Evolutionary conservation across 768 basidiomycete genomes (phyloP), one percentile per base, ranked within the genome.

Genomic region (Paxillus rubicundulus): DNA sequence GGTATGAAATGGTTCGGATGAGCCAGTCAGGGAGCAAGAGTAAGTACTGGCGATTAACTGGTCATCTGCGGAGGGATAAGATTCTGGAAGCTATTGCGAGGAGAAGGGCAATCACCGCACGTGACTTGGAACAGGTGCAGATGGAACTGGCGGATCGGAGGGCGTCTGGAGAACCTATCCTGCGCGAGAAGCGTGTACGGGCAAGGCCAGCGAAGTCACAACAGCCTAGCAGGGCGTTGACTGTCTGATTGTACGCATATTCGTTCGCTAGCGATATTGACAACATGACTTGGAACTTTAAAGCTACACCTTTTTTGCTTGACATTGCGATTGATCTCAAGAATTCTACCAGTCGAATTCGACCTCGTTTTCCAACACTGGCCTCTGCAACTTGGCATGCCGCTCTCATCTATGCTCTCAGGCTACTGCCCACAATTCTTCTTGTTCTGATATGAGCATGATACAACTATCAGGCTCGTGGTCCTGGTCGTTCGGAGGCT

Each of bases 31-130:
- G 60, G 17, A 68, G 69, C 56, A 67, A 66, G 41, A 62, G 64
- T 10, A 21, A 18, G 40, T 37, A 34, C 1, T 78, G 76, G 74
- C 65, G 64, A 0, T 71, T 77, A 61, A 67, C 73, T 3, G 70
- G 73, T 14, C 70, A 70, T 30, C 64, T 72, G n/a, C 66, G 73
- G 47, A 70, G 79, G 47, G 73, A 77, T 40, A 78, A 81, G 58
- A 81, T 82, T 47, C 52, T 84, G 48, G 72, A 74, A 50, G 72
- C 73, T 42, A 78, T 84, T 36, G 76, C 81, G 40, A 71, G 69
- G 63, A 72, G 75, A 58, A 68, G 80, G 50, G 69, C 72, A 10
- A 68, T 73, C 58, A 67, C 78, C 32, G 78, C 76, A 59, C 61
- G 66, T 32, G 70, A 68, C 38, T 59, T 79, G 52, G 61, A 71